Conservation (phyloP, 768 basidiomycete species). For the Trametes cingulata region DNA sequence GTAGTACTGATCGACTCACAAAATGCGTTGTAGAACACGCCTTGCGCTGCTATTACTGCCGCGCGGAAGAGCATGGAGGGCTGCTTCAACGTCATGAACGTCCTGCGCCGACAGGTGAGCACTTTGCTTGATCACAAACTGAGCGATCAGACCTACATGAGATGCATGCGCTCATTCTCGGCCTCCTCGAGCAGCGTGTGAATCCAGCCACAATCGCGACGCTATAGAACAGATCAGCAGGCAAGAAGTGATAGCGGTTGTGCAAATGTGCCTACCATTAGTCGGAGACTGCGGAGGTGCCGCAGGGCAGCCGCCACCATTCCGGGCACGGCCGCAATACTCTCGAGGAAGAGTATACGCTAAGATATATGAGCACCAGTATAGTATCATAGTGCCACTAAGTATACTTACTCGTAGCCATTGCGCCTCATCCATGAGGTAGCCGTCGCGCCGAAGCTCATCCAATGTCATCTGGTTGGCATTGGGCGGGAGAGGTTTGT, state of each 20-base stretch:
- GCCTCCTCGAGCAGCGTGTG: conserved; percentile 92
- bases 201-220: conserved; percentile 75
- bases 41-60: conserved; percentile 87
- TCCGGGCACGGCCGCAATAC: conserved; percentile 92
- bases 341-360: conserved; percentile 76
- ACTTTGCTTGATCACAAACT: neutral
- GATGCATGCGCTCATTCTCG: conserved; percentile 96
- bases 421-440: conserved; percentile 67
- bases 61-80: conserved; percentile 81
- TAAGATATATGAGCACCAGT: conserved; percentile 13
- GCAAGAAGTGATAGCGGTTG: neutral
- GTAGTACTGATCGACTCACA: conserved; percentile 47
- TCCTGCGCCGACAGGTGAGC: conserved; percentile 51
- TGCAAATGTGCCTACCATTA: conserved; percentile 57
- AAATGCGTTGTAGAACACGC: conserved; percentile 88
- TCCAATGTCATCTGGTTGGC: conserved; percentile 61
- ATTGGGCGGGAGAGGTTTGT: conserved; percentile 60
- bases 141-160: conserved; percentile 53
- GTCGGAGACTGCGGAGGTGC: conserved; percentile 83
- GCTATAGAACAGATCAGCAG: conserved; percentile 28
- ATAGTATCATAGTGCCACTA: too few relatives aligned
- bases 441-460: conserved; percentile 73
- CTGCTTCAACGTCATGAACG: conserved; percentile 90
- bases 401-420: conserved; percentile 68
- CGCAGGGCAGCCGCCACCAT: conserved; percentile 91